Percentiles rank a stretch among this genome's conserved stretches.
phyloP scores from a whole-genome alignment of 306 rosid species.

The Datisca glomerata region DNA sequence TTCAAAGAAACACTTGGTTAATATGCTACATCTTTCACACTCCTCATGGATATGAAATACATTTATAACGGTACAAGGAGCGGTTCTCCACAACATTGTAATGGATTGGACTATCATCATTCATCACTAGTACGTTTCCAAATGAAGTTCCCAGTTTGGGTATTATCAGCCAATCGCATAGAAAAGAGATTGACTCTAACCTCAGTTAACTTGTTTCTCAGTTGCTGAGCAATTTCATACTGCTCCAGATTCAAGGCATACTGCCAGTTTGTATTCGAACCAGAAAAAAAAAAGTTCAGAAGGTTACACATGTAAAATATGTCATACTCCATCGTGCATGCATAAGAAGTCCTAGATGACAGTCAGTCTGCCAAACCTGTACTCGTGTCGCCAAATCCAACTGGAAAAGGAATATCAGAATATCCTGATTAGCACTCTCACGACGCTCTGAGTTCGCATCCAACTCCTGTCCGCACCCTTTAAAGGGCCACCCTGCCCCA shows the following conservation, averaged over 20 bases:
- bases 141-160: too few relatives aligned
- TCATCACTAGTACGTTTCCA: too few relatives aligned
- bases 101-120: too few relatives aligned
- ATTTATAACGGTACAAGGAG: too few relatives aligned
- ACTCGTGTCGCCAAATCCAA: conserved; percentile 87
- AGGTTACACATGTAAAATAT: neutral
- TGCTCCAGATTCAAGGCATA: conserved; percentile 77
- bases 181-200: too few relatives aligned
- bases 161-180: too few relatives aligned
- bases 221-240: conserved; percentile 77
- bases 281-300: conserved; percentile 10
- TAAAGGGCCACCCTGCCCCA: conserved; percentile 74
- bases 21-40: conserved; percentile 11
- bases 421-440: conserved; percentile 79
- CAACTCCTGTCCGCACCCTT: conserved; percentile 49
- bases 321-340: neutral
- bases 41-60: too few relatives aligned
- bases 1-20: conserved; percentile 24
- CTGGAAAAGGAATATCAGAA: conserved; percentile 80
- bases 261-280: conserved; percentile 31
- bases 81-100: neutral
- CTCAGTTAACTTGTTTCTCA: conserved; percentile 82
- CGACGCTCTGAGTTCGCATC: conserved; percentile 71
- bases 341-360: conserved; percentile 4
- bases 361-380: conserved; percentile 52